Evolutionary conservation across 139 green algal species (phyloP).

Genomic region (Tetratostichococcus sp.): DNA sequence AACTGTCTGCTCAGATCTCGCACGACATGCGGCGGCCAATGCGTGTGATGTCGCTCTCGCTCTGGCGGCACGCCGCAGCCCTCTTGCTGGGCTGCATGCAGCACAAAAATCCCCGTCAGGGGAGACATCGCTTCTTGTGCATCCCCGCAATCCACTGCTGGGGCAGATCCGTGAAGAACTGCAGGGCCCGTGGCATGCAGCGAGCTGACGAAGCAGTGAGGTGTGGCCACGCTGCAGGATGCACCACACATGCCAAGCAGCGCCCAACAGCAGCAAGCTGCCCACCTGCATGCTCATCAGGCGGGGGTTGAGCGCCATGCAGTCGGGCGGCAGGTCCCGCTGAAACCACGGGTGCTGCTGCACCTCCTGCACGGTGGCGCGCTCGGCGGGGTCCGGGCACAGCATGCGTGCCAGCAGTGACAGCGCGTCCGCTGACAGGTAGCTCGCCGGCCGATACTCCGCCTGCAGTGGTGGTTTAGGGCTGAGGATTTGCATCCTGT

Average conservation of each 20-base stretch:
- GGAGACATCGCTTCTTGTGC: too few species aligned
- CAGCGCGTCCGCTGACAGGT: background rate
- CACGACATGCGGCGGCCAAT: background rate
- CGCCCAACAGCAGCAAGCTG: too few species aligned
- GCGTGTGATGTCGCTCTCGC: background rate
- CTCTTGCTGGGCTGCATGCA: too few species aligned
- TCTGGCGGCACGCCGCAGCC: background rate
- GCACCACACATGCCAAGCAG: too few species aligned
- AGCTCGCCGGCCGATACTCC: background rate
- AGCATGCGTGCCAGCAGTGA: slow-evolving; percentile 11
- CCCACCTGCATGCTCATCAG: background rate
- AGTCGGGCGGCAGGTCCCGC: background rate
- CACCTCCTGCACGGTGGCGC: background rate
- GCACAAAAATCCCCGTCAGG: too few species aligned
- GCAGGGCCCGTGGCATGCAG: too few species aligned
- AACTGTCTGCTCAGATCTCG: background rate
- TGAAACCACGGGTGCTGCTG: slow-evolving; percentile 6
- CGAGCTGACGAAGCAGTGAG: too few species aligned
- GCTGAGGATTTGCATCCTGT: too few species aligned
- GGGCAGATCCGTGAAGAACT: too few species aligned
- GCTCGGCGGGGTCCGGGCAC: background rate
- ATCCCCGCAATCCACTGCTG: too few species aligned
- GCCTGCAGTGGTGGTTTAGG: too few species aligned
- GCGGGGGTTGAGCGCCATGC: background rate
- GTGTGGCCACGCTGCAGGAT: too few species aligned